A percentile compares a stretch with the other conserved stretches of the same genome.
These are phyloP conservation scores for Endoconidiophora laricicola DNA, from an alignment of 2,329 filamentous ascomycete genomes.

Conservation along the genomic window DNA sequence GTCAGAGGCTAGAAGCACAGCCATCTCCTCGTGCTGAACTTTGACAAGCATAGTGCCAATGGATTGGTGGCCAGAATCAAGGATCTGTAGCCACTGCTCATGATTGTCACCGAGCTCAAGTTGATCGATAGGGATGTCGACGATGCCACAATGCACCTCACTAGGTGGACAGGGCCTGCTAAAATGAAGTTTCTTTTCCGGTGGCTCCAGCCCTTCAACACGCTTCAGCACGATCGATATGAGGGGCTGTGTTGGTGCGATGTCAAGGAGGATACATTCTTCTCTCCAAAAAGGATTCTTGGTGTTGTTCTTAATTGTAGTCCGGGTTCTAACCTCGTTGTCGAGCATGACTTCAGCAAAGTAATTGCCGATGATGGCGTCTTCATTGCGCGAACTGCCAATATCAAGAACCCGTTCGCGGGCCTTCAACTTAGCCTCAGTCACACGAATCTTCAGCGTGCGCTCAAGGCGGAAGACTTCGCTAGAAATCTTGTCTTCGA, in stretches of 20 bases:
- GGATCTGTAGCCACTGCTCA: conserved; percentile 76
- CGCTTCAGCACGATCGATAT: conserved; percentile 58
- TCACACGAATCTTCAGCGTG: conserved; percentile 38
- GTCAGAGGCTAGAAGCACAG: conserved; percentile 72
- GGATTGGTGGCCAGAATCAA: conserved; percentile 57
- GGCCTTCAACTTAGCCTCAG: conserved; percentile 43
- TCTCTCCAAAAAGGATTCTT: conserved; percentile 71
- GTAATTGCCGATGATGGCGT: conserved; percentile 47
- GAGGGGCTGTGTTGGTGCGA: conserved; percentile 51
- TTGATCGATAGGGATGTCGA: conserved; percentile 70
- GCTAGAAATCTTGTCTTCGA: conserved; percentile 24
- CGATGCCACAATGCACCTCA: conserved; percentile 46
- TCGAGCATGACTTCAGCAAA: conserved; percentile 67
- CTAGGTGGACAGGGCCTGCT: conserved; percentile 19
- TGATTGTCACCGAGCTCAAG: conserved; percentile 60
- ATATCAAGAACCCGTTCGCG: conserved; percentile 13
- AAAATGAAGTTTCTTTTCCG: conserved; percentile 10
- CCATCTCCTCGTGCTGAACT: conserved; percentile 70
- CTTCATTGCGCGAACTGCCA: conserved; percentile 16
- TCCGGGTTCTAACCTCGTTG: conserved; percentile 61
- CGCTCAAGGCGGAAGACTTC: conserved; percentile 47
- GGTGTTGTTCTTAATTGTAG: conserved; percentile 52
- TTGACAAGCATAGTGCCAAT: conserved; percentile 76
- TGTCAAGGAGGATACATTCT: conserved; percentile 58
- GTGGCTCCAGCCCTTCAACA: conserved; percentile 28